Base-by-base conservation (phyloP, 768 basidiomycete genomes). In the Suillus subaureus region DNA sequence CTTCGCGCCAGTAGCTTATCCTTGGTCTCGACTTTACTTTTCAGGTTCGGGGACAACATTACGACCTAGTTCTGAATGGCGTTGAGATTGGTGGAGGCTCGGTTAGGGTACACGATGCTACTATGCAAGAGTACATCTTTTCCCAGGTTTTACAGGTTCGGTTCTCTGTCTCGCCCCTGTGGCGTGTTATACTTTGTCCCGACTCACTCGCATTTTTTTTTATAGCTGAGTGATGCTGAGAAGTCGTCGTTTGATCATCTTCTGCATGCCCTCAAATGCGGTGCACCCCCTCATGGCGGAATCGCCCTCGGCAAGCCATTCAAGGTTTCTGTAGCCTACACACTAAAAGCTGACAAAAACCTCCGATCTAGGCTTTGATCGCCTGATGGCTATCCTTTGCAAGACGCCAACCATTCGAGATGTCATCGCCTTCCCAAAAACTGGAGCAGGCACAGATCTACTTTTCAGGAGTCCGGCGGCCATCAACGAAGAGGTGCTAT, bases 351-450 rank as follows among this genome's bases (percentile, higher is more conserved):
- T 64, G 40, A 70, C 51, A 65, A 61, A 58, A 13, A 28, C 6
- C 43, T 33, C 61, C 55, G 55, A 55, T 67, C 26, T 75, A 96
- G 96, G 96, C 55, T 93, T 98, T 70, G 96, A 98, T 82, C 88
- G 96, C 40, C 80, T 98, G 67, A 91, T 97, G 87, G 84, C 95
- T 15, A 95, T 96, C 68, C 84, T 98, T 4, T 96, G 94, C 81
- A 87, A 89, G 68, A 86, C 94, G 4, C 84, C 86, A 65, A 94
- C 94, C 45, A 98, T 98, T 70, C 85, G 94, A 67, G 95, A 97
- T 71, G 96, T 98, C 69, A 97, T 98, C 69, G 96, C 96, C 23
- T 98, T 98, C 81, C 96, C 96, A 11, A 98, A 98, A 82, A 91
- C 92, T 9, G 86, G 88, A 47, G 86, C 80, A 65, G 96, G 96